Evolutionary conservation across 768 basidiomycete genomes (phyloP).

Genomic region (Kwoniella sp.): DNA sequence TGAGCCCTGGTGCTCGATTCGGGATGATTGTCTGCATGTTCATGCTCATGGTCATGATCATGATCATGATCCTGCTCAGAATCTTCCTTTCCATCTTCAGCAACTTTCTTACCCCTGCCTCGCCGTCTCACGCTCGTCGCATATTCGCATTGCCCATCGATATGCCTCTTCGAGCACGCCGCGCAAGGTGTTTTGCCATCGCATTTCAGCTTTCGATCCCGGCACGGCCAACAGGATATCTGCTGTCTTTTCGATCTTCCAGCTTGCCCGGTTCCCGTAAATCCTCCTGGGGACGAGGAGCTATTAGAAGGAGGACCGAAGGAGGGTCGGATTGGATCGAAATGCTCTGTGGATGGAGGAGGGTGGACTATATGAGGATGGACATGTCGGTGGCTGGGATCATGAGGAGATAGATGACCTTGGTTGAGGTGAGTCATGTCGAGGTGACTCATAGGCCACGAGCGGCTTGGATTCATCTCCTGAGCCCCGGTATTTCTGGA

Average conservation of each 20-base stretch:
- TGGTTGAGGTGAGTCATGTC: background rate
- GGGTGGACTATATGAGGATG: slow-evolving; percentile 12
- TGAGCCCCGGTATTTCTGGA: background rate
- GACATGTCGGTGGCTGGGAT: background rate
- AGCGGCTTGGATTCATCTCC: background rate
- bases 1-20: slow-evolving; percentile 7
- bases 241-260: slow-evolving; percentile 30
- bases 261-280: too few species aligned
- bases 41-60: slow-evolving; percentile 5
- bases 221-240: slow-evolving; percentile 43
- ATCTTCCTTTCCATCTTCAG: slow-evolving; percentile 1
- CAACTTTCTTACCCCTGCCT: slow-evolving; percentile 37
- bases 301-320: background rate
- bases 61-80: slow-evolving; percentile 3
- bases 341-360: slow-evolving; percentile 13
- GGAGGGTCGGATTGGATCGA: slow-evolving; percentile 2
- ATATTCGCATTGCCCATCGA: slow-evolving; percentile 29
- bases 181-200: slow-evolving; percentile 39
- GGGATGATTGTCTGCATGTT: background rate
- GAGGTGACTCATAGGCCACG: background rate
- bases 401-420: background rate
- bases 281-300: background rate
- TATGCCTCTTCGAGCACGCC: slow-evolving; percentile 26
- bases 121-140: slow-evolving; percentile 30
- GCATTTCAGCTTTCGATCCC: slow-evolving; percentile 41